Evolutionary conservation across 2,329 filamentous ascomycete genomes (phyloP).

Genomic region (Neonectria hederae): DNA sequence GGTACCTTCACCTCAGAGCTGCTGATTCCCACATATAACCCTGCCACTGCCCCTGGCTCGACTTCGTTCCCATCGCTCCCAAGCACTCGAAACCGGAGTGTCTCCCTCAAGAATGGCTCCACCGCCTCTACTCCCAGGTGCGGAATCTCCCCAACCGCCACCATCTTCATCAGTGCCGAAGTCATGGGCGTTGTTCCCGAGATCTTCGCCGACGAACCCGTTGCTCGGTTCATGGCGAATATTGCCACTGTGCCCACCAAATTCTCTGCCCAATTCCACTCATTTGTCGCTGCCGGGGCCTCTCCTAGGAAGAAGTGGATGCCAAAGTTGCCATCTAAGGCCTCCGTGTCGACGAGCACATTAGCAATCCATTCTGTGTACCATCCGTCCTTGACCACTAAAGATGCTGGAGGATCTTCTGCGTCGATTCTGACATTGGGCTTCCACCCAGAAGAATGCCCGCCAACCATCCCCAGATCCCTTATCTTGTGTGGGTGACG

Average conservation of each 20-base stretch:
- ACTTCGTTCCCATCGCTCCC: constrained; percentile 40
- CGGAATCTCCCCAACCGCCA: constrained; percentile 48
- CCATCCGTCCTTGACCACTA: constrained; percentile 50
- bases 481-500: neutral
- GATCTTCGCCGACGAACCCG: constrained; percentile 48
- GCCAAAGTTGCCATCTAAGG: constrained; percentile 66
- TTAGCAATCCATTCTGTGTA: constrained; percentile 76
- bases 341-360: constrained; percentile 68
- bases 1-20: constrained; percentile 44
- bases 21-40: constrained; percentile 45
- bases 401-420: constrained; percentile 33
- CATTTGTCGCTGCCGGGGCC: constrained; percentile 52
- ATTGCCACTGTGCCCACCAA: constrained; percentile 70
- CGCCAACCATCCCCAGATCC: neutral
- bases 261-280: constrained; percentile 64
- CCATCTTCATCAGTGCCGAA: constrained; percentile 55
- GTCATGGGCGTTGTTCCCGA: constrained; percentile 64
- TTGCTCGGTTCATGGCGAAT: constrained; percentile 56
- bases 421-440: constrained; percentile 43
- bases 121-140: constrained; percentile 50
- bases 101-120: constrained; percentile 53
- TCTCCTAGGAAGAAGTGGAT: constrained; percentile 75
- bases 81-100: constrained; percentile 49
- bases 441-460: constrained; percentile 9
- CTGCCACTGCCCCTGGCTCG: constrained; percentile 39